Base-by-base conservation (phyloP, 2,329 filamentous ascomycete genomes). In the Venturiaceae sp. region DNA sequence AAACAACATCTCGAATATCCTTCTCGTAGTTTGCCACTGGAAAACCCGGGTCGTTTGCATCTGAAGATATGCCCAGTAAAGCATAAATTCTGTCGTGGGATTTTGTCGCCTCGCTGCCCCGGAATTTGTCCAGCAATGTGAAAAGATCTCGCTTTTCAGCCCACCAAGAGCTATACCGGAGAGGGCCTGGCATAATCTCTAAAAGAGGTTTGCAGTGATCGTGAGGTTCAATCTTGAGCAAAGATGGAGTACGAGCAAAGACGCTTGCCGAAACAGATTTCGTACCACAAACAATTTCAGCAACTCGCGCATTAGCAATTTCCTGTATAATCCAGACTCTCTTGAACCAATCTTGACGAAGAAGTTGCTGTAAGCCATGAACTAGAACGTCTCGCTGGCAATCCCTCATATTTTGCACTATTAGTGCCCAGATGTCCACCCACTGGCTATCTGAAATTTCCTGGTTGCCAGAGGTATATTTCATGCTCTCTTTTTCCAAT, bases 41-140 rank as follows among this genome's bases (percentile, higher is more conserved):
- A 47, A 39, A 55, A 37, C 60, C 9, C 4, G n/a, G 53, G 32
- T 62, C 61, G 2, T n/a, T 11, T 32, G 52, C 47, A 39, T 66
- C 60, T 11, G 64, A 64, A 4, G 61, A 64, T 19, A 66, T 64
- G 2, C 63, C 63, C 32, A 64, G 60, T 41, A 66, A 50, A 13
- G 64, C 65, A 52, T 63, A 66, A 5, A 67, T 60, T 7, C 33
- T 63, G 33, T 67, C 65, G 53, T 64, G 61, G 19, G 47, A 53
- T 23, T 66, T 63, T 2, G 53, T 60, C 4, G 66, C 64, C 57
- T 64, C 11, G 54, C 64, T 63, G n/a, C 21, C 44, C 0, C 16
- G n/a, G 52, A 68, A 66, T 37, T 63, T 65, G 0, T 21, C 39
- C 8, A 68, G 39, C 1, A 66, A 47, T 0, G 59, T 65, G 13